Evolutionary conservation across 208 protist genomes (phyloP), one percentile per base, ranked within the genome.

Genomic region (Acanthamoeba polyphaga): DNA sequence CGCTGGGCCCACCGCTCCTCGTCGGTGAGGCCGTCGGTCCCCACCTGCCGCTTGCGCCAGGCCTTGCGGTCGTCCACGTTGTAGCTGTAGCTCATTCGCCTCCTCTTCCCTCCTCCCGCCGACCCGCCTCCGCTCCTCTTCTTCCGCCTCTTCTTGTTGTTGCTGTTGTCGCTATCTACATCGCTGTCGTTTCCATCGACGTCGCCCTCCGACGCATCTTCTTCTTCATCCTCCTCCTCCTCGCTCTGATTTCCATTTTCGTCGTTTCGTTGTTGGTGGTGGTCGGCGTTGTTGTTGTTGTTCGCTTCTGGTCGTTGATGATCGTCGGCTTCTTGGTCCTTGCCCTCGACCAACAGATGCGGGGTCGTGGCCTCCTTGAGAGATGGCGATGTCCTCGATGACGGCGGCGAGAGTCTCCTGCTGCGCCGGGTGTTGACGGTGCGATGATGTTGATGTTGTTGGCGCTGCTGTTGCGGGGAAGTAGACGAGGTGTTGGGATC

Each of bases 31-130:
- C 78, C 78, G 49, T 87, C 78, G 22, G 38, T 24, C 32, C 78
- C 78, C 49, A 87, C 78, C 78, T 87, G 78, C 22, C 78, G 38
- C 78, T 87, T 87, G 78, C 78, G 78, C 78, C 78, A 87, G 78
- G 78, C 78, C 46, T 87, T 87, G 12, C 78, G 38, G 24, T 87
- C 78, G 7, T 87, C 78, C 17, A 87, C 78, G 78, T 87, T 87
- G 78, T 87, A 87, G 49, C 38, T 87, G 78, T 87, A 87, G 51
- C 46, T 87, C 49, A 60, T 27, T 15, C 78, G 78, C 78, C 78
- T 29, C 49, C 78, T 53, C 17, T 60, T 87, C 24, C 49, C 55
- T 62, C 55, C 72, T 8, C 12, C 19, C 10, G 24, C 7, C 15
- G 72, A 19, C 19, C 13, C 29, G 49, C 29, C 58, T 38, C 29